These are phyloP conservation scores for Sporothrix humicola DNA, from an alignment of 2,329 filamentous ascomycete species.

Conservation along the genomic window DNA sequence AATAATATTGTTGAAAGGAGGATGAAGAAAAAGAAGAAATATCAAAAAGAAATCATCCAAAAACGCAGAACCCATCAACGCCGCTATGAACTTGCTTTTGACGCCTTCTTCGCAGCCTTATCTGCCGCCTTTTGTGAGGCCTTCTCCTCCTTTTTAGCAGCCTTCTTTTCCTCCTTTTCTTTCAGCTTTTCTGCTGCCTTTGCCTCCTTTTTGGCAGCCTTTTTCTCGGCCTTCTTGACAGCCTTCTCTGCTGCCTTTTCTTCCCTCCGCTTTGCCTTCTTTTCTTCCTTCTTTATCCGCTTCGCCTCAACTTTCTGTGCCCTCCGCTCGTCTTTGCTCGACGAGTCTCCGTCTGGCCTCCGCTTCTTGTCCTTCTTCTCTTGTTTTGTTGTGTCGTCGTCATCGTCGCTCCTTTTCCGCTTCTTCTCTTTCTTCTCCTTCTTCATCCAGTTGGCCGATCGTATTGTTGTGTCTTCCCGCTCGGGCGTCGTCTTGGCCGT, in stretches of 20 bases:
- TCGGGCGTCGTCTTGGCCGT: conserved; percentile 44
- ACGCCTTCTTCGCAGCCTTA: conserved; percentile 1
- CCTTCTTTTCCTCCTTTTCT: conserved; percentile 34
- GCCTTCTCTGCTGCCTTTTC: conserved; percentile 42
- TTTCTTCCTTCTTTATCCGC: conserved; percentile 46
- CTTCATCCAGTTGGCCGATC: not conserved
- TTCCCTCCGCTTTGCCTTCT: conserved; percentile 47
- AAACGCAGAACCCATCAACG: not conserved
- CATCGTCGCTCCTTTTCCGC: conserved; percentile 39
- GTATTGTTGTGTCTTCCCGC: conserved; percentile 39
- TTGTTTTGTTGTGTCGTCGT: conserved; percentile 43
- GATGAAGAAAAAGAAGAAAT: not conserved
- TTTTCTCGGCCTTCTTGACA: conserved; percentile 45
- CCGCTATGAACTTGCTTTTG: conserved; percentile 6
- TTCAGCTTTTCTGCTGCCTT: conserved; percentile 36
- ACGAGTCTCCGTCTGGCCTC: conserved; percentile 41
- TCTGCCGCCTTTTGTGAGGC: conserved; percentile 33
- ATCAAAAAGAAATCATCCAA: not conserved
- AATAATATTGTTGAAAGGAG: not conserved
- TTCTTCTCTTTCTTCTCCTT: conserved; percentile 27
- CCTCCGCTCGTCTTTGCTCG: conserved; percentile 44
- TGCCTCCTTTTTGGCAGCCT: conserved; percentile 41
- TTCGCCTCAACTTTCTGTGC: conserved; percentile 34
- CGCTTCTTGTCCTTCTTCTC: conserved; percentile 40
- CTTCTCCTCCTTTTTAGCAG: conserved; percentile 40